Conservation (phyloP, 2,329 filamentous ascomycete species). For the Blastomyces emzantsi region DNA sequence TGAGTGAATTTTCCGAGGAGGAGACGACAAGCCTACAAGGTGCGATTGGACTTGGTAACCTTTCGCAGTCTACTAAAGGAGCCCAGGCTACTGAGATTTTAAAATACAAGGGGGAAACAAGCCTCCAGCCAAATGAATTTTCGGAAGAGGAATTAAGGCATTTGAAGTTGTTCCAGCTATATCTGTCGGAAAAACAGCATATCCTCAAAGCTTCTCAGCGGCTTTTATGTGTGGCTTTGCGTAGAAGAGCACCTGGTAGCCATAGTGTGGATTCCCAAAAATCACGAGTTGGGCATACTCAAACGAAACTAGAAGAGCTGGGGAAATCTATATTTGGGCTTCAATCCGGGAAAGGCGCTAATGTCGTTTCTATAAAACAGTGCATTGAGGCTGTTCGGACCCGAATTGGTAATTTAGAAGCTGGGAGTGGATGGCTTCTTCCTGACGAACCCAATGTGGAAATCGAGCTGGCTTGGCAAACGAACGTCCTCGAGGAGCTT, state of each 20-base stretch:
- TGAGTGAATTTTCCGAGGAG: slow-evolving; percentile 63
- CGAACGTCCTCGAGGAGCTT: slow-evolving; percentile 58
- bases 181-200: slow-evolving; percentile 61
- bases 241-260: slow-evolving; percentile 18
- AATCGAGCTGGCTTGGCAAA: slow-evolving; percentile 54
- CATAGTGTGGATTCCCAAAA: slow-evolving; percentile 12
- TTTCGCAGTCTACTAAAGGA: slow-evolving; percentile 10
- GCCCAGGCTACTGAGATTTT: slow-evolving; percentile 27
- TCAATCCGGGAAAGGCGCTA: slow-evolving; percentile 20
- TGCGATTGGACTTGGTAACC: slow-evolving; percentile 37
- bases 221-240: slow-evolving; percentile 28
- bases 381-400: slow-evolving; percentile 30
- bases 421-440: slow-evolving; percentile 38
- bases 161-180: slow-evolving; percentile 59
- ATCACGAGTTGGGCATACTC: slow-evolving; percentile 9
- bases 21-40: slow-evolving; percentile 68
- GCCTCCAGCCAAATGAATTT: slow-evolving; percentile 41
- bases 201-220: slow-evolving; percentile 56
- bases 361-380: slow-evolving; percentile 22
- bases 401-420: slow-evolving; percentile 28
- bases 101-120: slow-evolving; percentile 21
- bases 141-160: slow-evolving; percentile 54
- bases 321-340: slow-evolving; percentile 27
- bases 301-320: slow-evolving; percentile 22
- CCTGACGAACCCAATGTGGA: slow-evolving; percentile 42